Evolutionary conservation across 768 basidiomycete species (phyloP).

Genomic region (Lactarius indigo): DNA sequence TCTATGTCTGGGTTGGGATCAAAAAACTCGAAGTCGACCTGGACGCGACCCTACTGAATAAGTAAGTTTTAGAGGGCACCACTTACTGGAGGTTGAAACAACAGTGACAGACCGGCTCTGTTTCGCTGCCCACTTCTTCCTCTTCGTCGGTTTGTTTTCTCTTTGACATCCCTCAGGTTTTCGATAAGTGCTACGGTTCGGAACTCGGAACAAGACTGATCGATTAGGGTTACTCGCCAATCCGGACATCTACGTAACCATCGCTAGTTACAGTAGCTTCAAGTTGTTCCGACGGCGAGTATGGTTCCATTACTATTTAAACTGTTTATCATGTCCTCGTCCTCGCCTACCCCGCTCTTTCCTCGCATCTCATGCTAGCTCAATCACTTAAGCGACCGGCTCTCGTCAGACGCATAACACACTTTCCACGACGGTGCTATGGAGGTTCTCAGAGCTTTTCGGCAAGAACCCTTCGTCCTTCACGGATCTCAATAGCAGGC

Average conservation of each 20-base stretch:
- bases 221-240: neutral
- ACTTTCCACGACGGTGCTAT: neutral
- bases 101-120: constrained; percentile 41
- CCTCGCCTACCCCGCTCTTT: neutral
- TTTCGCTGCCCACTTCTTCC: constrained; percentile 38
- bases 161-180: constrained; percentile 43
- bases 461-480: constrained; percentile 1
- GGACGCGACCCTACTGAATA: constrained; percentile 63
- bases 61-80: constrained; percentile 12
- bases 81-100: constrained; percentile 14
- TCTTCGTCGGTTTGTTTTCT: constrained; percentile 42
- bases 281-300: no score
- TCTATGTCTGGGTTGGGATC: constrained; percentile 78
- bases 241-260: neutral
- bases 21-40: constrained; percentile 94
- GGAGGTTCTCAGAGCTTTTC: neutral
- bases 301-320: no score
- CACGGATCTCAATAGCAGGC: constrained; percentile 15
- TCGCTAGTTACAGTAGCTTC: no score
- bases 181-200: neutral
- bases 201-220: neutral
- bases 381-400: constrained; percentile 1
- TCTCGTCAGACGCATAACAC: neutral
- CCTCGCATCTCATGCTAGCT: neutral
- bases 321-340: neutral